A percentile compares a stretch with the other conserved stretches of the same genome.
Conservation (phyloP, 2,329 filamentous ascomycete genomes). For the Monosporascus cannonballus region DNA sequence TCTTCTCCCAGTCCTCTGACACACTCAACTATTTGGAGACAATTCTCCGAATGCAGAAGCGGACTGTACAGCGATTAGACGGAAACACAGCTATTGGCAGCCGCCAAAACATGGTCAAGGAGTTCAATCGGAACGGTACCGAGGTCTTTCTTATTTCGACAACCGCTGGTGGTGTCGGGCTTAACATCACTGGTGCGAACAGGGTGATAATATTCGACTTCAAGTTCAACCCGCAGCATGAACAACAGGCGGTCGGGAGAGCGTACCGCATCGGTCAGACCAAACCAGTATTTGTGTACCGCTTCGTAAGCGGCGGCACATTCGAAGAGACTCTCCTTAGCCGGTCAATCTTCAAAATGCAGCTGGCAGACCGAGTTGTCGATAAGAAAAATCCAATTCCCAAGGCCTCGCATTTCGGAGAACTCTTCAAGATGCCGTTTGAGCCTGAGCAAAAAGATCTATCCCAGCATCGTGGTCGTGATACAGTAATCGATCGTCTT, state of each 20-base stretch:
- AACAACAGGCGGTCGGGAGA: constrained; percentile 82
- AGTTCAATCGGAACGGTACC: constrained; percentile 55
- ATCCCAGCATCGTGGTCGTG: constrained; percentile 51
- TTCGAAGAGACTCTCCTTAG: constrained; percentile 72
- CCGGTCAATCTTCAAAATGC: constrained; percentile 73
- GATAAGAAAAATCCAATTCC: constrained; percentile 76
- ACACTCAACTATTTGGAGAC: constrained; percentile 64
- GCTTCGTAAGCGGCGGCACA: constrained; percentile 70
- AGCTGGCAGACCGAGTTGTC: constrained; percentile 72
- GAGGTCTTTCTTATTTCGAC: constrained; percentile 79
- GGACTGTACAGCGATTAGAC: constrained; percentile 57
- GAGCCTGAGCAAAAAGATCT: constrained; percentile 47
- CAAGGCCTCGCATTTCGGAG: constrained; percentile 49
- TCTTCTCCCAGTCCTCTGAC: constrained; percentile 70
- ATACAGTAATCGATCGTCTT: constrained; percentile 51
- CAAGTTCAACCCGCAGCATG: constrained; percentile 71
- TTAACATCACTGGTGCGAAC: constrained; percentile 81
- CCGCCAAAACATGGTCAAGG: constrained; percentile 59
- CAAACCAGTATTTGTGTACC: constrained; percentile 80
- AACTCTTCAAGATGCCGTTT: constrained; percentile 55
- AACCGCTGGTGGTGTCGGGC: constrained; percentile 70
- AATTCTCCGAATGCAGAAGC: constrained; percentile 43
- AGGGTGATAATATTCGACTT: constrained; percentile 84
- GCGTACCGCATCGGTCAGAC: constrained; percentile 80
- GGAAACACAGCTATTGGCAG: constrained; percentile 50